These are phyloP conservation scores for Diddensiella caesifluorescens DNA, from an alignment of 805 yeast genomes.

Conservation along the genomic window DNA sequence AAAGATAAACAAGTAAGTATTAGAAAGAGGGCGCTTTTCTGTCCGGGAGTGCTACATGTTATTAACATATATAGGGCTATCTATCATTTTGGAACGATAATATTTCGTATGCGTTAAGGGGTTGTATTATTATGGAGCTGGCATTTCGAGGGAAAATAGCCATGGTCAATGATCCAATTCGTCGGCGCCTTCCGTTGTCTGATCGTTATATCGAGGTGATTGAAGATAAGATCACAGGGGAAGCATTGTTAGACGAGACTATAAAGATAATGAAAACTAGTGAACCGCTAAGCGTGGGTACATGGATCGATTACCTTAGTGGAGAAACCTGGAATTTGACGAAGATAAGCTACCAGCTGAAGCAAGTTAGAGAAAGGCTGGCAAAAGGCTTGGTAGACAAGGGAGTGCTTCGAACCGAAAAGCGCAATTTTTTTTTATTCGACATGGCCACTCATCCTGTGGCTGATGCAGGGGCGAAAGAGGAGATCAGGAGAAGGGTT, in stretches of 20 bases:
- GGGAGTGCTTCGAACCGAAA: constrained; percentile 92
- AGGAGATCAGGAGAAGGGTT: constrained; percentile 68
- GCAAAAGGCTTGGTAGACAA: constrained; percentile 97
- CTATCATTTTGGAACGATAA: constrained; percentile 97
- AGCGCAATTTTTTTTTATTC: constrained; percentile 86
- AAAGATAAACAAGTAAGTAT: constrained; percentile 73
- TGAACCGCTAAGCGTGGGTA: constrained; percentile 71
- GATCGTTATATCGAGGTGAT: constrained; percentile 86
- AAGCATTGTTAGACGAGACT: constrained; percentile 90
- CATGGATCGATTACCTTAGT: constrained; percentile 89
- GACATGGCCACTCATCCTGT: constrained; percentile 99
- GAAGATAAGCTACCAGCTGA: constrained; percentile 91
- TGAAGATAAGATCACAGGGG: constrained; percentile 86
- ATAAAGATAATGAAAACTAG: constrained; percentile 82
- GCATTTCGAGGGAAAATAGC: constrained; percentile 87
- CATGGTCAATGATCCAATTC: constrained; percentile 85
- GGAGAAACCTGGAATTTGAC: constrained; percentile 96
- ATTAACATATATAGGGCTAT: constrained; percentile 48
- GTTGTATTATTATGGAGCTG: constrained; percentile 86
- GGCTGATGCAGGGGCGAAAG: constrained; percentile 80
- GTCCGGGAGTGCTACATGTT: not conserved
- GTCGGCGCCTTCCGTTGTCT: constrained; percentile 79
- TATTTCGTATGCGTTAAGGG: constrained; percentile 92
- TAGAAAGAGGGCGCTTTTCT: not conserved
- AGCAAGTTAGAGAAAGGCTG: constrained; percentile 93